These are phyloP conservation scores for Hymenoscyphus salicellus DNA, from an alignment of 2,329 filamentous ascomycete species.

Conservation along the genomic window DNA sequence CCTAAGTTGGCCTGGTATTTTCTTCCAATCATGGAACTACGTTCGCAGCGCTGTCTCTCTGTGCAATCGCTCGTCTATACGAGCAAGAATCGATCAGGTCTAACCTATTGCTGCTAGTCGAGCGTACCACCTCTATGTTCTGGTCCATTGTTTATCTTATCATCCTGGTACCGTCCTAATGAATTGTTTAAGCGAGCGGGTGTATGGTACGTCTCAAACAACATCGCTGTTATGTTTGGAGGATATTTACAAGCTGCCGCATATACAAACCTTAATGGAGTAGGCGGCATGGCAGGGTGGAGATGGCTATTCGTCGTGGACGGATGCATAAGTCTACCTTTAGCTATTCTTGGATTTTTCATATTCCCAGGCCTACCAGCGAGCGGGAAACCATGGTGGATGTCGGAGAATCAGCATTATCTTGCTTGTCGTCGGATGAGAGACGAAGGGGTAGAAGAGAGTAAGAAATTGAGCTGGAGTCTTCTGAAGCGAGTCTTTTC, in stretches of 20 bases:
- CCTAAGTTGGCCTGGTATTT: not conserved
- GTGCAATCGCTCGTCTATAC: slow-evolving; percentile 35
- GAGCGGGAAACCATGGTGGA: slow-evolving; percentile 36
- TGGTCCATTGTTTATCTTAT: slow-evolving; percentile 54
- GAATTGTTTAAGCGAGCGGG: slow-evolving; percentile 46
- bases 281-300: slow-evolving; percentile 41
- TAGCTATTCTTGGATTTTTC: slow-evolving; percentile 30
- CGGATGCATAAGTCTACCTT: slow-evolving; percentile 35
- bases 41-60: too few relatives aligned
- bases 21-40: slow-evolving; percentile 25
- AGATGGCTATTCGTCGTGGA: slow-evolving; percentile 47
- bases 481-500: not conserved
- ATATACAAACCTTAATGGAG: slow-evolving; percentile 40
- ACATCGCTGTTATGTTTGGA: slow-evolving; percentile 48
- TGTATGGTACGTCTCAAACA: slow-evolving; percentile 56
- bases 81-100: slow-evolving; percentile 39
- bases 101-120: too few relatives aligned
- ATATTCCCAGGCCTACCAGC: slow-evolving; percentile 39
- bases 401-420: slow-evolving; percentile 29
- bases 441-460: slow-evolving; percentile 3
- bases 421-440: slow-evolving; percentile 30
- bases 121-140: slow-evolving; percentile 42
- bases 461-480: not conserved
- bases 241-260: slow-evolving; percentile 45
- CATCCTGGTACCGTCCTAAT: slow-evolving; percentile 50